Base-by-base conservation (phyloP, 352 stramenopile genomes). In the Phytophthora sp. region DNA sequence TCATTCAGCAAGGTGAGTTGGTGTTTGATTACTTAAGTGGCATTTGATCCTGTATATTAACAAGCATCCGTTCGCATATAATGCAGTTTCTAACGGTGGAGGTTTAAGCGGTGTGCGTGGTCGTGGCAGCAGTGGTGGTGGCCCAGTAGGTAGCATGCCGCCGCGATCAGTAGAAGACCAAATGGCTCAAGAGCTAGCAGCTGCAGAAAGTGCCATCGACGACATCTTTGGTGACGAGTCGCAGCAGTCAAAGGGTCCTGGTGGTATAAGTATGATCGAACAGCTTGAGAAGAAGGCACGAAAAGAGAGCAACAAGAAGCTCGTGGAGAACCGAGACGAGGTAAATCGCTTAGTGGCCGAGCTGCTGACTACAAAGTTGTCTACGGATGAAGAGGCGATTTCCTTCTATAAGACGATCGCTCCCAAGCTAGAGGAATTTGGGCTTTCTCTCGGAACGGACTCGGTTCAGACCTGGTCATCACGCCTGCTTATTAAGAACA, bases 211-310 rank as follows among this genome's bases (percentile, higher is more conserved):
- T 52, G 86, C 85, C 3, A 80, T 95, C 20, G 84, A 94, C 26
- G 86, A 94, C 56, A 93, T 94, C 24, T 96, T 94, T 41, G 86
- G 88, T 1, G 84, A 93, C 46, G 86, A 93, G 53, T 82, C 86
- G n/a, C 73, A 88, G 56, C 74, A 84, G 29, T 57, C 76, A 0
- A 90, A 89, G 53, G 84, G 78, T 4, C 56, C 71, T 41, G 83
- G 80, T n/a, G 85, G 88, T 12, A 94, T 94, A 79, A 90, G 75
- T 41, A 92, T 96, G 84, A 93, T 96, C 31, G 84, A 96, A 63
- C 83, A 95, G 54, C 73, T 96, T 2, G 88, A 96, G 69, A 93
- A 93, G 66, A 93, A 94, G 49, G 88, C 88, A 4, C 73, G 88
- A 8, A 90, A 88, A 45, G 86, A 94, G 29, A 89, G 76, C 70